These are phyloP conservation scores for Psilocybe cyanescens DNA, from an alignment of 768 basidiomycete genomes.

Conservation along the genomic window DNA sequence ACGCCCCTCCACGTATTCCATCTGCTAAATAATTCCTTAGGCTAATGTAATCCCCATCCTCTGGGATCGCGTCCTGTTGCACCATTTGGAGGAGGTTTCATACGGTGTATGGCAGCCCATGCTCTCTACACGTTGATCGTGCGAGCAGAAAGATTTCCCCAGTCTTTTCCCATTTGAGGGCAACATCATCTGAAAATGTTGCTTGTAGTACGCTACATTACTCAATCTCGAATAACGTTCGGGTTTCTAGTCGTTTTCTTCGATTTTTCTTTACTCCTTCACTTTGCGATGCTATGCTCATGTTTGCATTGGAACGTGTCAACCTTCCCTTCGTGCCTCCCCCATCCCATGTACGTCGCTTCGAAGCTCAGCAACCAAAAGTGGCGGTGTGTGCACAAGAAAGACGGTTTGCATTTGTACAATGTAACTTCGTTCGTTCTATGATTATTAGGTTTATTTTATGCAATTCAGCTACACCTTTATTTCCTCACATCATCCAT, in stretches of 20 bases:
- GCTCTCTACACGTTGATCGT: slow-evolving; percentile 46
- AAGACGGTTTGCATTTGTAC: not conserved
- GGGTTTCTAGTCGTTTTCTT: not conserved
- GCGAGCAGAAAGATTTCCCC: not conserved
- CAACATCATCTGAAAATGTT: slow-evolving; percentile 3
- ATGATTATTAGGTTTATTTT: slow-evolving; percentile 5
- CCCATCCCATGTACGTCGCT: not conserved
- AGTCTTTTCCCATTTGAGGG: not conserved
- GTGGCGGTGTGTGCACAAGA: not conserved
- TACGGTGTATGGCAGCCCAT: slow-evolving; percentile 79
- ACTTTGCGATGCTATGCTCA: not conserved
- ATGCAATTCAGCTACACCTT: not conserved
- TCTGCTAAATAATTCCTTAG: slow-evolving; percentile 35
- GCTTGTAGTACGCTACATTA: not conserved
- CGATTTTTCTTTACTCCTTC: not conserved
- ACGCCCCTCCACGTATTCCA: slow-evolving; percentile 4
- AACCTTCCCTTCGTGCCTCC: not conserved
- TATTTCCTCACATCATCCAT: not conserved
- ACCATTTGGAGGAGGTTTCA: slow-evolving; percentile 71
- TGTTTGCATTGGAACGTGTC: not conserved
- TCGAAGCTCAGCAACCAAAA: not conserved
- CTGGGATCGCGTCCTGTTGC: slow-evolving; percentile 70
- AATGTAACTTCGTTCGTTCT: not conserved
- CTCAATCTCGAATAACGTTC: not conserved
- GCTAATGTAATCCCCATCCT: slow-evolving; percentile 70